phyloP scores from a whole-genome alignment of 306 rosid genomes.

The Pterocarpus santalinus region DNA sequence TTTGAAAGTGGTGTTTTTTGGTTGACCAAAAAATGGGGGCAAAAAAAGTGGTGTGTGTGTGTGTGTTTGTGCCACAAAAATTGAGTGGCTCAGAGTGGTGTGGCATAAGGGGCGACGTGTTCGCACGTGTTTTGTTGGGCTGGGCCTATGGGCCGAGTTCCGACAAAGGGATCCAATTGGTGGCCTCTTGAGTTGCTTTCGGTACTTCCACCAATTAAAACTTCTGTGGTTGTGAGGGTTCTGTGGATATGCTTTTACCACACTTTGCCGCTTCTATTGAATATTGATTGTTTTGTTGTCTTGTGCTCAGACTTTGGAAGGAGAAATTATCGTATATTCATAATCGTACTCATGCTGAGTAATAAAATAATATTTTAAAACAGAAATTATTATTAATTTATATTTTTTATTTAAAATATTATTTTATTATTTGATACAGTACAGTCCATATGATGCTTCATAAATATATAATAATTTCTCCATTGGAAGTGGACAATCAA shows the following conservation, averaged over 20 bases:
- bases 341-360: no score
- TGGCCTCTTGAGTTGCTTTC: neutral
- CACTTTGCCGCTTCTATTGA: neutral
- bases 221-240: conserved; percentile 8
- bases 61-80: conserved; percentile 39
- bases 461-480: no score
- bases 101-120: conserved; percentile 7
- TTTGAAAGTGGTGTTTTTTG: neutral
- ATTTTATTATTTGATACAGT: no score
- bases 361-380: no score
- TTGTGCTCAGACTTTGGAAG: no score
- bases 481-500: neutral
- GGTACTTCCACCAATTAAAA: neutral
- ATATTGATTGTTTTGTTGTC: no score
- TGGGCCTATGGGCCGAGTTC: conserved; percentile 47
- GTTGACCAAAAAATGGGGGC: no score
- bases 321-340: no score
- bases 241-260: neutral
- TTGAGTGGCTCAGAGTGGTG: conserved; percentile 28
- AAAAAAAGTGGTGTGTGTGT: neutral
- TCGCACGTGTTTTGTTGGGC: conserved; percentile 21
- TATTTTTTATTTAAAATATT: no score
- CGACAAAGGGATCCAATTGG: conserved; percentile 9
- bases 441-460: no score
- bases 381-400: no score